phyloP scores from a whole-genome alignment of 257 asterid species.

The Perilla frutescens region DNA sequence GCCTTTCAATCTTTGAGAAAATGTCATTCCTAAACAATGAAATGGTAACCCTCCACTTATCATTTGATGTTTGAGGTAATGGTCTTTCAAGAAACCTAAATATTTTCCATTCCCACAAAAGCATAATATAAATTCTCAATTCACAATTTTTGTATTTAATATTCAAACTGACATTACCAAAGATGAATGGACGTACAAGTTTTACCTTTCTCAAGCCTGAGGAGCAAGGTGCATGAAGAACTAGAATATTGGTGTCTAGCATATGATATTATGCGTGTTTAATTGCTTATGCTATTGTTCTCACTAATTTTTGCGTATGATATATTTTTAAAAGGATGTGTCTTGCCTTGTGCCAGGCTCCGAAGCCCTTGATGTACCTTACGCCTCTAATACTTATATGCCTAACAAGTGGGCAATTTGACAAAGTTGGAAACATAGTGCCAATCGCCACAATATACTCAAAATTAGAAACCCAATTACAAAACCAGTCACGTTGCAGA shows the following conservation, averaged over 20 bases:
- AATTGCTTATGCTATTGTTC: not conserved
- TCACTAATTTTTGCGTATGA: not conserved
- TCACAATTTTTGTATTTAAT: not conserved
- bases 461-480: not conserved
- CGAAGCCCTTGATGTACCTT: not conserved
- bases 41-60: not conserved
- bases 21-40: not conserved
- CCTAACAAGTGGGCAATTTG: not conserved
- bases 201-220: not conserved
- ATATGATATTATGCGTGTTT: not conserved
- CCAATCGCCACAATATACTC: not conserved
- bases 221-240: not conserved
- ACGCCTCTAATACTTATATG: not conserved
- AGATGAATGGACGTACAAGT: not conserved
- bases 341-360: not conserved
- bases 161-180: not conserved
- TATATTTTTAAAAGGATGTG: not conserved
- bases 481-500: slow-evolving; percentile 16
- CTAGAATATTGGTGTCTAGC: not conserved
- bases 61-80: not conserved
- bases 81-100: not conserved
- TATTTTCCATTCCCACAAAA: not conserved
- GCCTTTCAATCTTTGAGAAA: not conserved
- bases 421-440: not conserved
- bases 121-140: not conserved